These are phyloP conservation scores for Glarea lozoyensis DNA, from an alignment of 495 filamentous ascomycete genomes.

Conservation along the genomic window DNA sequence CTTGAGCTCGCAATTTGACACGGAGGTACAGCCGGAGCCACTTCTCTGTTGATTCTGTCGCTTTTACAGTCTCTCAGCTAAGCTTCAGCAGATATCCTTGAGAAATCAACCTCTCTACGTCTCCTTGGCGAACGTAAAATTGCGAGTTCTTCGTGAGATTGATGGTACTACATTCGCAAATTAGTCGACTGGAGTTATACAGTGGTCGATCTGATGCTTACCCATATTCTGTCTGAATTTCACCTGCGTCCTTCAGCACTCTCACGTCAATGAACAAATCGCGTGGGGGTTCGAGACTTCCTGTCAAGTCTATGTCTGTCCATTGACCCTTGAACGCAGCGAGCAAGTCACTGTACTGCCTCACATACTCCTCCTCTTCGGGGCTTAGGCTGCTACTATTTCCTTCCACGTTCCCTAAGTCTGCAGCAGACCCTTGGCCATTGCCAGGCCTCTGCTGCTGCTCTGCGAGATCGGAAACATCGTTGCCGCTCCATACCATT, in stretches of 20 bases:
- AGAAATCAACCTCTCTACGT: constrained; percentile 89
- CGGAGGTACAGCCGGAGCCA: too few species aligned
- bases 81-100: constrained; percentile 96
- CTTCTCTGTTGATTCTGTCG: too few species aligned
- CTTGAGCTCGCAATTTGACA: too few species aligned
- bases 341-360: constrained; percentile 83
- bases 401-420: constrained; percentile 36
- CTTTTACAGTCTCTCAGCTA: constrained; percentile 46
- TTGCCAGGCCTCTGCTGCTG: constrained; percentile 32
- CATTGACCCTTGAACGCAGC: constrained; percentile 97
- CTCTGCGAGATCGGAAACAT: constrained; percentile 51
- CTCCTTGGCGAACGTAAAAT: constrained; percentile 91
- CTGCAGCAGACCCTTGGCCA: constrained; percentile 24
- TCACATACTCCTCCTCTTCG: constrained; percentile 94
- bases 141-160: constrained; percentile 97
- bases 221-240: constrained; percentile 99
- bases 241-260: constrained; percentile 92
- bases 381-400: constrained; percentile 76
- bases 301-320: constrained; percentile 96
- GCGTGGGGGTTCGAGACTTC: constrained; percentile 84
- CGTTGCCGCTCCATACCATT: constrained; percentile 83
- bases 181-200: neutral
- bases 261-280: constrained; percentile 98
- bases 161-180: constrained; percentile 56
- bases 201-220: constrained; percentile 24